Percentiles rank a stretch among this genome's conserved stretches.
These are phyloP conservation scores for Eutypa lata DNA, from an alignment of 2,329 filamentous ascomycete species.

Conservation along the genomic window DNA sequence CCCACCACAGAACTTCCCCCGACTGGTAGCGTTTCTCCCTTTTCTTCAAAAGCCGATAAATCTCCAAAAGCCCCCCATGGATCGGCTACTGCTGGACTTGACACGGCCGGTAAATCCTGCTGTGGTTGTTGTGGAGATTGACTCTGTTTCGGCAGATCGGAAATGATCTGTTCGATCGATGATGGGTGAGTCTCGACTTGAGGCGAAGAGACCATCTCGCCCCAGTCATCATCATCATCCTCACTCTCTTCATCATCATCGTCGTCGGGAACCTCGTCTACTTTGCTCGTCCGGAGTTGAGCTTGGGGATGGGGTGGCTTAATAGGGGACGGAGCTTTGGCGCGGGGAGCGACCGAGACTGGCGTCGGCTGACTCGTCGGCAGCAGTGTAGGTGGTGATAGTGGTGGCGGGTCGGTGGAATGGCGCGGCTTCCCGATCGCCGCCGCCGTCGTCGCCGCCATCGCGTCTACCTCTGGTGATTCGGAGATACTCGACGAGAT, in stretches of 20 bases:
- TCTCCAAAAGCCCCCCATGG: slow-evolving; percentile 8
- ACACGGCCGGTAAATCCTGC: neutral
- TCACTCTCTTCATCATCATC: slow-evolving; percentile 22
- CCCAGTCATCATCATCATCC: slow-evolving; percentile 57
- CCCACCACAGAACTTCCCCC: too few relatives aligned
- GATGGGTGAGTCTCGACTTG: slow-evolving; percentile 6
- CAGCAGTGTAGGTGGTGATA: too few relatives aligned
- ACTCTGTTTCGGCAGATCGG: slow-evolving; percentile 1
- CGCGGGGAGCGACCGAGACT: neutral
- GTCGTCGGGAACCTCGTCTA: slow-evolving; percentile 19
- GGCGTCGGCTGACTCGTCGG: neutral
- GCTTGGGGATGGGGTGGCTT: neutral
- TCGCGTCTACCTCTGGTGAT: neutral
- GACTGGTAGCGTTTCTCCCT: too few relatives aligned
- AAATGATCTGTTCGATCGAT: slow-evolving; percentile 1
- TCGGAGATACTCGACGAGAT: slow-evolving; percentile 13
- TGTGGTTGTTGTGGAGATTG: neutral
- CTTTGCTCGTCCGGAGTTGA: neutral
- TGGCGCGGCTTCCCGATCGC: neutral
- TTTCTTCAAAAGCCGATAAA: slow-evolving; percentile 10
- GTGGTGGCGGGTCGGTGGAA: slow-evolving; percentile 1
- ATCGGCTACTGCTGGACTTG: neutral
- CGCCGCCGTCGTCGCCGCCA: neutral
- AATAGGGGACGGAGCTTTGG: neutral
- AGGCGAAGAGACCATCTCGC: slow-evolving; percentile 54